Evolutionary conservation across 305 asterid species (phyloP).

Genomic region (Stenogyne calaminthoides): DNA sequence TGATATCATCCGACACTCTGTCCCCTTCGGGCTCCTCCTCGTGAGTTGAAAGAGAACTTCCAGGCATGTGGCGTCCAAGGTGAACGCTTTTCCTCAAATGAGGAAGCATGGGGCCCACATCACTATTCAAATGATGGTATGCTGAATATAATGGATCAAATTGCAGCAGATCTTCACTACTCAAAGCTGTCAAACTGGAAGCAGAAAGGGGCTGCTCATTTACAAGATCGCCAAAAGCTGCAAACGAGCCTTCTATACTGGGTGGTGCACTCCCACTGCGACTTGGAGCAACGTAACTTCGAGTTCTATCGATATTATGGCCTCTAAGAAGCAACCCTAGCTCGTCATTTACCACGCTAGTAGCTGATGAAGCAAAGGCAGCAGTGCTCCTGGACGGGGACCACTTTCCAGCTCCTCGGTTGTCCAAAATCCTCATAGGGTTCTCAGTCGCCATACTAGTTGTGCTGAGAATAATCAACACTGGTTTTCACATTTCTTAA

Average conservation of each 20-base stretch:
- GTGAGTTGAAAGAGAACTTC: slow-evolving; percentile 70
- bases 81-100: slow-evolving; percentile 48
- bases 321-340: slow-evolving; percentile 66
- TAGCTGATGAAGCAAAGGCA: slow-evolving; percentile 44
- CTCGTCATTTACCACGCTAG: slow-evolving; percentile 54
- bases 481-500: slow-evolving; percentile 41
- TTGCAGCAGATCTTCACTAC: slow-evolving; percentile 40
- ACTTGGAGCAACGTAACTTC: slow-evolving; percentile 50
- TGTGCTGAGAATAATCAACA: slow-evolving; percentile 24
- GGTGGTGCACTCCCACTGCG: slow-evolving; percentile 97
- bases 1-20: slow-evolving; percentile 42
- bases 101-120: slow-evolving; percentile 48
- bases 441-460: slow-evolving; percentile 70
- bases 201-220: slow-evolving; percentile 35
- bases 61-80: slow-evolving; percentile 40
- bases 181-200: slow-evolving; percentile 40
- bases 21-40: slow-evolving; percentile 83
- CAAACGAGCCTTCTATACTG: slow-evolving; percentile 77
- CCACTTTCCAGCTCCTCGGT: slow-evolving; percentile 61
- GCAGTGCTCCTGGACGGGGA: slow-evolving; percentile 53
- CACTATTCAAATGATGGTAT: slow-evolving; percentile 38
- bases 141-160: slow-evolving; percentile 46
- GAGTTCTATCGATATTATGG: slow-evolving; percentile 45
- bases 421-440: slow-evolving; percentile 72
- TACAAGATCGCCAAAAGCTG: slow-evolving; percentile 53